Evolutionary conservation across 1,139 yeast species (phyloP).

Genomic region (Candida sp.): DNA sequence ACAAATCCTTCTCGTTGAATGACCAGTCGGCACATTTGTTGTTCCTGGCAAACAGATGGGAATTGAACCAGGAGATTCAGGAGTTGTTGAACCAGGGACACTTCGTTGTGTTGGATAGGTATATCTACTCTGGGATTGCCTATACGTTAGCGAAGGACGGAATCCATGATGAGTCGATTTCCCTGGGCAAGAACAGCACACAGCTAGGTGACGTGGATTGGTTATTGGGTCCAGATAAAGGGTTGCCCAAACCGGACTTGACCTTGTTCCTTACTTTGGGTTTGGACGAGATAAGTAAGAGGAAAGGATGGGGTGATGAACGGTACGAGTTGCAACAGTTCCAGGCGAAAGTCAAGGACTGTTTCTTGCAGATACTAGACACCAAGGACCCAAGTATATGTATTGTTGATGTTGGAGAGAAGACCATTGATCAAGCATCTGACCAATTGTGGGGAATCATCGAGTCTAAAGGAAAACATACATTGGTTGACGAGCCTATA

Average conservation of each 20-base stretch:
- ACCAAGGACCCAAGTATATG: constrained; percentile 35
- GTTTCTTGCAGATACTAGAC: constrained; percentile 58
- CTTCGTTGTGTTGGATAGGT: constrained; percentile 78
- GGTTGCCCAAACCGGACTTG: constrained; percentile 87
- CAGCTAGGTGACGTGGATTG: constrained; percentile 61
- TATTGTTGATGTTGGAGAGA: constrained; percentile 62
- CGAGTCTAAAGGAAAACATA: constrained; percentile 15
- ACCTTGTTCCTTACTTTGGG: constrained; percentile 77
- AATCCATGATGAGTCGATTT: constrained; percentile 8
- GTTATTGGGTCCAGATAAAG: constrained; percentile 83
- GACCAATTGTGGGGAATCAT: constrained; percentile 30
- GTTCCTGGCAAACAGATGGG: constrained; percentile 98
- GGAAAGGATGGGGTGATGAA: constrained; percentile 93
- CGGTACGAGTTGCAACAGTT: constrained; percentile 80
- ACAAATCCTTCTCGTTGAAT: constrained; percentile 50
- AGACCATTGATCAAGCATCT: constrained; percentile 61
- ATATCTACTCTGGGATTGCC: constrained; percentile 92
- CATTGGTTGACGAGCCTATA: constrained; percentile 18
- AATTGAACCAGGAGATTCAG: constrained; percentile 56
- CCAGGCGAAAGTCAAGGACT: constrained; percentile 67
- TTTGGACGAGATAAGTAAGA: constrained; percentile 45
- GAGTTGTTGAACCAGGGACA: constrained; percentile 53
- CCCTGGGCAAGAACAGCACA: constrained; percentile 28
- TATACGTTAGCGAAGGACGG: constrained; percentile 81
- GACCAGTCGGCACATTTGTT: constrained; percentile 87